Base-by-base conservation (phyloP, 2,329 filamentous ascomycete species). In the Cordyceps tenuipes region DNA sequence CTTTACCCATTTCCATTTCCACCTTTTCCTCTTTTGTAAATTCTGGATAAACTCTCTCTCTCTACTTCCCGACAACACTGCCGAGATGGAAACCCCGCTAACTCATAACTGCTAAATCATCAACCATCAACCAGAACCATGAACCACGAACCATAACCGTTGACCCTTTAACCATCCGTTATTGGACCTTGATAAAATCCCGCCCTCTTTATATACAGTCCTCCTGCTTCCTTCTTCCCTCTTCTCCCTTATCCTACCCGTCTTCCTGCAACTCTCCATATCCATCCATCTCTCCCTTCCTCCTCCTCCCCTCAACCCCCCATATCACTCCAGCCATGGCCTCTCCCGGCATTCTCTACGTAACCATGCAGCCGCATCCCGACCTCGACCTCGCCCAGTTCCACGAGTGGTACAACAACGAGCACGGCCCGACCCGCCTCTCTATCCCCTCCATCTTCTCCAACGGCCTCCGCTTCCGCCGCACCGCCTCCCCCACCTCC, bases 371-470 rank as follows among this genome's bases (percentile, higher is more conserved):
- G 74, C 90, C 90, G 67, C 80, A 82, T 71, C 78, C 82, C 61
- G 81, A 80, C 65, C 79, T 91, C 66, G 78, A 86, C 59, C 73
- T 81, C 52, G 78, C 83, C 63, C 84, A 89, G 68, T 95, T 96
- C 75, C 88, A 95, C 73, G 90, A 95, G 71, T 93, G 90, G 89
- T 96, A 96, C 78, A 92, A 95, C 77, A 94, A 91, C 73, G 91
- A 96, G 76, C 91, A 96, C 75, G 91, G 91, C 58, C 91, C 91
- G 19, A 83, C 86, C 17, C 87, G 91, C 52, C 82, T 95, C 7
- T 87, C 90, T 53, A 76, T 95, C 15, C 84, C 89, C 4, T 85
- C 88, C 67, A 85, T 92, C 69, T 84, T 85, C 69, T 71, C 76
- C 65, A 94, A 90, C 71, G 91, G 91, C 61, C 86, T 94, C 66